Conservation (phyloP, 2,329 filamentous ascomycete species). For the Pseudopithomyces chartarum region DNA sequence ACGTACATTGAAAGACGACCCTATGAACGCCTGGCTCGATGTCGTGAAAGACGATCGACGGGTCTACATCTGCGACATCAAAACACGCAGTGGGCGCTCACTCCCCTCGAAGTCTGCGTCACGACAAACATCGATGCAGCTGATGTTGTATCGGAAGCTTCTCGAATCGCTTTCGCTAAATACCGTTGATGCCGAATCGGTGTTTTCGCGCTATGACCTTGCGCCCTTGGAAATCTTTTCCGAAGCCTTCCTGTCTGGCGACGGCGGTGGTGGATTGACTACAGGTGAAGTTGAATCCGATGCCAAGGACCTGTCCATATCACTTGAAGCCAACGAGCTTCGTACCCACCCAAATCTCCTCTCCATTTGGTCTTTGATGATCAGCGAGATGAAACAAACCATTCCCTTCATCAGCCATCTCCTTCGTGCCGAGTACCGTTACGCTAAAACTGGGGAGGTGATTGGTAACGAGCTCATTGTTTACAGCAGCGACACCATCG, state of each 20-base stretch:
- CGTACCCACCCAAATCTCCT: conserved; percentile 64
- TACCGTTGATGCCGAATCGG: conserved; percentile 68
- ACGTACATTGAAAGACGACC: neutral
- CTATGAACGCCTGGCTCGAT: conserved; percentile 12
- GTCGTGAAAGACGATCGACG: conserved; percentile 30
- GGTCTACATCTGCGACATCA: conserved; percentile 86
- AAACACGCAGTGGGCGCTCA: conserved; percentile 72
- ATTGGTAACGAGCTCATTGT: conserved; percentile 66
- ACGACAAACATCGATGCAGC: conserved; percentile 79
- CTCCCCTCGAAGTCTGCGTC: conserved; percentile 69
- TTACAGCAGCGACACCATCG: conserved; percentile 68
- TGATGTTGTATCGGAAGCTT: conserved; percentile 87
- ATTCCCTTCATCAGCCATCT: conserved; percentile 61
- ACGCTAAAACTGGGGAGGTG: conserved; percentile 52
- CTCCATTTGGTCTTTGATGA: conserved; percentile 67
- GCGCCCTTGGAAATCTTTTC: conserved; percentile 71
- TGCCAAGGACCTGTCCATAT: conserved; percentile 25
- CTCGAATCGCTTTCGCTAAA: conserved; percentile 76
- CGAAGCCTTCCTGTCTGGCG: conserved; percentile 76
- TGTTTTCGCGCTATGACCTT: conserved; percentile 75
- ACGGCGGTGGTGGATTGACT: conserved; percentile 72
- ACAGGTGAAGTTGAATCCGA: conserved; percentile 53
- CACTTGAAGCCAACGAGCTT: conserved; percentile 55
- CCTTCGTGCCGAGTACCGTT: conserved; percentile 62
- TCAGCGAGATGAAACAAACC: conserved; percentile 59